These are phyloP conservation scores for Fonsecaea multimorphosa DNA, from an alignment of 2,329 filamentous ascomycete genomes.

Conservation along the genomic window DNA sequence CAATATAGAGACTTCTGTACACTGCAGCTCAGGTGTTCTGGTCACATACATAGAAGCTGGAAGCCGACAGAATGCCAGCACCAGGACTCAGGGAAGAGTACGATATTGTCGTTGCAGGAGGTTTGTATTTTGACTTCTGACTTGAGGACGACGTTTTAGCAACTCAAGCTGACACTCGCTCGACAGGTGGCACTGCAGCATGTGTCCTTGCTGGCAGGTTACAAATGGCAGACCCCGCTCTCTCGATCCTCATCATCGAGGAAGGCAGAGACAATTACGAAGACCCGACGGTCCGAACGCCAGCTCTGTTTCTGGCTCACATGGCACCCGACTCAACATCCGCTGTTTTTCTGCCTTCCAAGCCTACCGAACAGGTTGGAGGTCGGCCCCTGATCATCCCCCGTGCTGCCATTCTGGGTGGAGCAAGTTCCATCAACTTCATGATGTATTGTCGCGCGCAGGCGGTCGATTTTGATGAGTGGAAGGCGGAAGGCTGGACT, in stretches of 20 bases:
- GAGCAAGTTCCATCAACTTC: conserved; percentile 66
- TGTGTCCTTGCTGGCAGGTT: conserved; percentile 60
- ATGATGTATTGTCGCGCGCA: conserved; percentile 58
- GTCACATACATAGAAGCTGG: not conserved
- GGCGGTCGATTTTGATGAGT: conserved; percentile 52
- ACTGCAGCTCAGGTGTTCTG: not conserved
- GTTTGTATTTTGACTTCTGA: not conserved
- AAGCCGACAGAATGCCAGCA: not conserved
- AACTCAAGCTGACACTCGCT: not conserved
- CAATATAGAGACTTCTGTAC: not conserved
- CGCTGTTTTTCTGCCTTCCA: conserved; percentile 48
- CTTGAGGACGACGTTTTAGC: not conserved
- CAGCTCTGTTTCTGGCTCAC: conserved; percentile 57
- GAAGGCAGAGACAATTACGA: conserved; percentile 60
- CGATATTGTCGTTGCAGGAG: not conserved
- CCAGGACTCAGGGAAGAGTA: not conserved
- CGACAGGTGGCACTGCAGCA: conserved; percentile 53
- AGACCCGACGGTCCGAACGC: conserved; percentile 56
- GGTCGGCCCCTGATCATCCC: conserved; percentile 47
- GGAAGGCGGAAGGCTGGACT: conserved; percentile 48
- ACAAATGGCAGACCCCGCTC: conserved; percentile 55
- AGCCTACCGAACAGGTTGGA: conserved; percentile 47
- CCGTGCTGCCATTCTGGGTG: conserved; percentile 61
- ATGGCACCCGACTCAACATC: conserved; percentile 49
- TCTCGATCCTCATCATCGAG: conserved; percentile 61